A percentile compares a stretch with the other conserved stretches of the same genome.
These are phyloP conservation scores for Ganoderma meredithae DNA, from an alignment of 1,284 basidiomycete species.

Conservation along the genomic window DNA sequence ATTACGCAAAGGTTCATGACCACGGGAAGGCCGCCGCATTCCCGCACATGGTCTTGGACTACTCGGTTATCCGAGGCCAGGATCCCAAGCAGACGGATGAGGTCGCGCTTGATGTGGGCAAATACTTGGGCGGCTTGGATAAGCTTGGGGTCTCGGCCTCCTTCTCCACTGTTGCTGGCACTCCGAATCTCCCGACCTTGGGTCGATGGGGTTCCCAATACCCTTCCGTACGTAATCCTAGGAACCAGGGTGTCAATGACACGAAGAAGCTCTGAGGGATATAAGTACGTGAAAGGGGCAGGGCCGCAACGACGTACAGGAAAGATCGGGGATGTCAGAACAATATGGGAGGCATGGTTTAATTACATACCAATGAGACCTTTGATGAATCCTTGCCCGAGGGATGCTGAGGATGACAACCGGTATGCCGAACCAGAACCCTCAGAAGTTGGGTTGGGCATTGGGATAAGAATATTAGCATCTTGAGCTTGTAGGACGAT, in stretches of 20 bases:
- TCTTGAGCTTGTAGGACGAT: slow-evolving; percentile 65
- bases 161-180: background rate
- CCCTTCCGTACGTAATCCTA: slow-evolving; percentile 77
- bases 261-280: slow-evolving; percentile 65
- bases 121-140: slow-evolving; percentile 48
- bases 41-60: slow-evolving; percentile 78
- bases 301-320: background rate
- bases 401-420: slow-evolving; percentile 30
- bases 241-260: slow-evolving; percentile 80
- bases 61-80: slow-evolving; percentile 67
- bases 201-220: slow-evolving; percentile 44
- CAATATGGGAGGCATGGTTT: background rate
- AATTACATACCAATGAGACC: slow-evolving; percentile 63
- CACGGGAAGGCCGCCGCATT: slow-evolving; percentile 76
- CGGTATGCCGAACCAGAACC: slow-evolving; percentile 12
- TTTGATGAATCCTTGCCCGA: slow-evolving; percentile 58
- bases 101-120: slow-evolving; percentile 81
- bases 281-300: background rate
- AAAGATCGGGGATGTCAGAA: background rate
- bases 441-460: slow-evolving; percentile 9
- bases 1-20: slow-evolving; percentile 88
- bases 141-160: background rate
- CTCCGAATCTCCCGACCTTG: slow-evolving; percentile 12
- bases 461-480: slow-evolving; percentile 14
- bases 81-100: slow-evolving; percentile 83